These are phyloP conservation scores for Leccinum subrobustum DNA, from an alignment of 1,284 basidiomycete genomes.

Conservation along the genomic window DNA sequence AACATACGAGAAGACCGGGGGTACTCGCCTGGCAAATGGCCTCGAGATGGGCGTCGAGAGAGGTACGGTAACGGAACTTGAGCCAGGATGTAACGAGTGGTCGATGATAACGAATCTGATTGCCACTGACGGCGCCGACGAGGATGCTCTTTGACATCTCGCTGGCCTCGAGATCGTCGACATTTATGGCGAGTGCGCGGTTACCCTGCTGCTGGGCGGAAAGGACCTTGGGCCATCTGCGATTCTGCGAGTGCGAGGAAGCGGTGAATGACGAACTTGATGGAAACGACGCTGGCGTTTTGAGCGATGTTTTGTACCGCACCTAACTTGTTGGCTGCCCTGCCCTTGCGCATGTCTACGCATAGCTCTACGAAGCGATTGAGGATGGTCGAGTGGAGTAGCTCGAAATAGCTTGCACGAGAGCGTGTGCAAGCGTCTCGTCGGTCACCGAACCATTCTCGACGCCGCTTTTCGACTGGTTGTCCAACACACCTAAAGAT, in stretches of 20 bases:
- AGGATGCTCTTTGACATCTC: constrained; percentile 93
- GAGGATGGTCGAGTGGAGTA: constrained; percentile 88
- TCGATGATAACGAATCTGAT: constrained; percentile 89
- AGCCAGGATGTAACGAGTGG: constrained; percentile 96
- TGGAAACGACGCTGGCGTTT: constrained; percentile 87
- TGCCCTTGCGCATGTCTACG: constrained; percentile 92
- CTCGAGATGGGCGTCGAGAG: constrained; percentile 92
- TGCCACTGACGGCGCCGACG: constrained; percentile 84
- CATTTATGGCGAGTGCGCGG: constrained; percentile 69
- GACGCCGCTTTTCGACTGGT: no score
- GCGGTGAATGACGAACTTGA: constrained; percentile 55
- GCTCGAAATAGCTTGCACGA: constrained; percentile 92
- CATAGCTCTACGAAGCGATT: constrained; percentile 93
- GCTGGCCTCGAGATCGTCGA: constrained; percentile 88
- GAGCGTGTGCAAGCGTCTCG: constrained; percentile 33
- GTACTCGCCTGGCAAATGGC: constrained; percentile 85
- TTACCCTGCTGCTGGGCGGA: constrained; percentile 86
- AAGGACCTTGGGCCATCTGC: constrained; percentile 81
- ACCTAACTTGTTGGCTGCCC: constrained; percentile 76
- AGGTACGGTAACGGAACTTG: constrained; percentile 85
- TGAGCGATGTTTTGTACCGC: constrained; percentile 98
- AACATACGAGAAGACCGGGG: not conserved
- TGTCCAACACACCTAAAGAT: no score
- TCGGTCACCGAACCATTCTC: no score
- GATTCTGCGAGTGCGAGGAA: constrained; percentile 28